These are phyloP conservation scores for Xylaria scruposa DNA, from an alignment of 495 filamentous ascomycete genomes.

Conservation along the genomic window DNA sequence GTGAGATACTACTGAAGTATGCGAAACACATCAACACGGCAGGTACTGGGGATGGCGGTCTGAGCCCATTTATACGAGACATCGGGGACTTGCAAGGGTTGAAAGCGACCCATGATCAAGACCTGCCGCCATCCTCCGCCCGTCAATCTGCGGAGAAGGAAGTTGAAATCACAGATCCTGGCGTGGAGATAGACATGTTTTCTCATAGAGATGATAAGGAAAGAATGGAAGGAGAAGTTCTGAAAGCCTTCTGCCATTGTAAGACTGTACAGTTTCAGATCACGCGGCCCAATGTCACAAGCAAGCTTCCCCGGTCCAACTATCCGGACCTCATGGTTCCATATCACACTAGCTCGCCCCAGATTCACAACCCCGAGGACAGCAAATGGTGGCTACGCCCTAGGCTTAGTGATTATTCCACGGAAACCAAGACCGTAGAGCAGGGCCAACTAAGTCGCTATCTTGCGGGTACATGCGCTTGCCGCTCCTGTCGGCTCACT, in stretches of 20 bases:
- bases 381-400: slow-evolving; percentile 47
- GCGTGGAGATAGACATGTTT: not conserved
- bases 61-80: slow-evolving; percentile 56
- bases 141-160: not conserved
- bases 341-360: slow-evolving; percentile 47
- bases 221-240: slow-evolving; percentile 23
- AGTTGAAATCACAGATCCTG: not conserved
- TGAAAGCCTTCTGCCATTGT: slow-evolving; percentile 54
- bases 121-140: slow-evolving; percentile 20
- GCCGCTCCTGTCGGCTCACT: slow-evolving; percentile 64
- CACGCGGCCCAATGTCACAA: slow-evolving; percentile 45
- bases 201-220: not conserved
- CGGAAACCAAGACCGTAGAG: slow-evolving; percentile 28
- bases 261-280: slow-evolving; percentile 46
- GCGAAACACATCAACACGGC: slow-evolving; percentile 55
- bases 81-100: slow-evolving; percentile 11
- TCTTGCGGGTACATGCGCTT: slow-evolving; percentile 70
- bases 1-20: slow-evolving; percentile 33
- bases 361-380: slow-evolving; percentile 40
- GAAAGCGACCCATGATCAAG: slow-evolving; percentile 27
- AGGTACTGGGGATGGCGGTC: slow-evolving; percentile 65
- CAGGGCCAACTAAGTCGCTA: slow-evolving; percentile 54
- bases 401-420: slow-evolving; percentile 25
- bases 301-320: slow-evolving; percentile 35
- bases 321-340: slow-evolving; percentile 46